These are phyloP conservation scores for Fragaria ananassa DNA, from an alignment of 306 rosid species.

Conservation along the genomic window DNA sequence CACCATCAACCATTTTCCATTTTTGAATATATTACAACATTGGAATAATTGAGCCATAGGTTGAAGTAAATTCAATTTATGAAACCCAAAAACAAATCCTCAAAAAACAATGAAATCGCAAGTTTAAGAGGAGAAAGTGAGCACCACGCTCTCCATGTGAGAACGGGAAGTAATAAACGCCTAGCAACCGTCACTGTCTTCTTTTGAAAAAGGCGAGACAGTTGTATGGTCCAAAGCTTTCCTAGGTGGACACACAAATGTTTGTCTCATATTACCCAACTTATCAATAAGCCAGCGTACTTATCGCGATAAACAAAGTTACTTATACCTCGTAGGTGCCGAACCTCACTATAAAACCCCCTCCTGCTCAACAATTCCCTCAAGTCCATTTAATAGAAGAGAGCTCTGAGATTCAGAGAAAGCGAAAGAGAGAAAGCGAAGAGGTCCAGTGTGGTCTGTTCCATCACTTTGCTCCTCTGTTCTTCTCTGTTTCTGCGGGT, in stretches of 20 bases:
- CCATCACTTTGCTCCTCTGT: background rate
- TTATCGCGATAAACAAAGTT: rapidly evolving
- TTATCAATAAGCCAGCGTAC: rapidly evolving
- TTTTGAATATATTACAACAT: background rate
- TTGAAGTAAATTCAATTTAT: background rate
- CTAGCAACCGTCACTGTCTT: constrained; percentile 12
- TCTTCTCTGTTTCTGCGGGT: constrained; percentile 14
- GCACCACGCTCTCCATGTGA: background rate
- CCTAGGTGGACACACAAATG: background rate
- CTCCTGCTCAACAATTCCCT: background rate
- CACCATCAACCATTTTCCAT: background rate
- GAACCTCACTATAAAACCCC: background rate
- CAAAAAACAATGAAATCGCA: background rate
- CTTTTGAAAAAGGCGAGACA: constrained; percentile 18
- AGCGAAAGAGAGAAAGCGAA: background rate
- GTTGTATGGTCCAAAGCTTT: background rate
- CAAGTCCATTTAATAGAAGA: background rate
- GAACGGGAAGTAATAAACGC: background rate
- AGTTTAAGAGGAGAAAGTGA: background rate
- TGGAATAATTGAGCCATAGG: background rate
- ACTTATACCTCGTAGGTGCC: constrained; percentile 23
- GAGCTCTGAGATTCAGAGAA: background rate
- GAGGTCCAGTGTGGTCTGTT: background rate
- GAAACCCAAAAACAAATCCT: background rate
- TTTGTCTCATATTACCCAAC: background rate